Base-by-base conservation (phyloP, 495 filamentous ascomycete genomes). In the Podospora sp. region DNA sequence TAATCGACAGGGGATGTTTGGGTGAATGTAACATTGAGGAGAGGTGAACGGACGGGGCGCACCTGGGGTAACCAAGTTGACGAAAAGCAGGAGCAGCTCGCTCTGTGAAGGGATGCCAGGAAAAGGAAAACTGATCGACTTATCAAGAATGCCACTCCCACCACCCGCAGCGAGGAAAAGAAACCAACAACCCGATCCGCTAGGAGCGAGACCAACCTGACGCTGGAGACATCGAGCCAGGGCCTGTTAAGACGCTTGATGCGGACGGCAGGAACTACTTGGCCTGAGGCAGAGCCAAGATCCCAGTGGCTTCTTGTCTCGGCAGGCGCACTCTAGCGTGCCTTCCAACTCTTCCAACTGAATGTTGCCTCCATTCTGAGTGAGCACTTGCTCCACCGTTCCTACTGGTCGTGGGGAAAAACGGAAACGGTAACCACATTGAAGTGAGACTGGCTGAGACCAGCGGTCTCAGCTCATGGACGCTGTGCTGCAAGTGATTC, bases 71-170 rank as follows among this genome's bases (percentile, higher is more conserved):
- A 16, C 52, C 52, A 51, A n/a, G n/a, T 65, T 58, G 63, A 65
- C 51, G 63, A 65, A 65, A 27, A 63, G 51, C 18, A 25, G 20
- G 52, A 40, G 40, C 25, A 22, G 63, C 25, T 40, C 12, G 51
- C 21, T 18, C 8, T 16, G 53, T 21, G n/a, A 58, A 65, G 52
- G 52, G 52, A 65, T 65, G 20, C 21, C 63, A 57, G n/a, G 63
- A 35, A 65, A 40, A 65, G 40, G 40, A 56, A 65, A 65, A 29
- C n/a, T 26, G 26, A 33, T 26, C 2, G 21, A 22, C 14, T 22
- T 22, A 22, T 55, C 21, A 16, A 2, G 24, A n/a, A 22, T n/a
- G 22, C 9, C 5, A 55, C 52, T 20, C 9, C 24, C 8, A 22
- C 50, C 50, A 24, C 21, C 18, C 52, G 22, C 52, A 11, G 7